Evolutionary conservation across 371 early-diverging fungal genomes (phyloP), one percentile per base, ranked within the genome.

Genomic region (Mucor ambiguus): DNA sequence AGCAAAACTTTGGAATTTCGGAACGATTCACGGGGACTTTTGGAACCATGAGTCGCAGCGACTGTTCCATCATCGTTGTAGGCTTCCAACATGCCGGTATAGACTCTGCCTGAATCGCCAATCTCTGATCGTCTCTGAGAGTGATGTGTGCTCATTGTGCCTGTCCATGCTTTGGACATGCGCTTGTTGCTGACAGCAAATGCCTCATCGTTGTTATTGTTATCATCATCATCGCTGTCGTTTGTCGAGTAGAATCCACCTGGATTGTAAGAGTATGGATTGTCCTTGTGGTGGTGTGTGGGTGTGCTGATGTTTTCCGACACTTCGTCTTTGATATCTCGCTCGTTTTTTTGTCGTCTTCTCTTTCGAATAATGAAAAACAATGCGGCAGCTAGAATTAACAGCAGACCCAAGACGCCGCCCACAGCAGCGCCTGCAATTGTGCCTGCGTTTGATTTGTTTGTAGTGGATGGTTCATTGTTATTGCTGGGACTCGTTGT

Each of bases 31-130:
- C 72, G 74, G 11, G 67, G 69, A 61, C 75, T 72, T 41, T 65
- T 62, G n/a, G 67, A 66, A 24, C 72, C 72, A 22, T 58, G 46
- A 8, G 68, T 67, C 1, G 72, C 72, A 18, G 61, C 72, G 24
- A 54, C 58, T 10, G 72, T 66, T 20, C 65, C 65, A 41, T 46
- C 56, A 49, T 64, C 67, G 11, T 18, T 48, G 49, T 57, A 20
- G n/a, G 56, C 54, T n/a, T 67, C 26, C 20, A 79, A 60, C 14
- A 79, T 70, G n/a, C 76, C 76, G 24, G 79, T 76, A 16, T 69
- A 58, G 0, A 76, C 69, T 29, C 58, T 67, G 54, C 74, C 79
- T 9, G 74, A 73, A 66, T 79, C 79, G 16, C 79, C 79, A 30
- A 79, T 55, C 37, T 79, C 79, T 22, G 74, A 73, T 12, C 41